phyloP scores from a whole-genome alignment of 2,329 filamentous ascomycete genomes.

The Cercospora sp. region DNA sequence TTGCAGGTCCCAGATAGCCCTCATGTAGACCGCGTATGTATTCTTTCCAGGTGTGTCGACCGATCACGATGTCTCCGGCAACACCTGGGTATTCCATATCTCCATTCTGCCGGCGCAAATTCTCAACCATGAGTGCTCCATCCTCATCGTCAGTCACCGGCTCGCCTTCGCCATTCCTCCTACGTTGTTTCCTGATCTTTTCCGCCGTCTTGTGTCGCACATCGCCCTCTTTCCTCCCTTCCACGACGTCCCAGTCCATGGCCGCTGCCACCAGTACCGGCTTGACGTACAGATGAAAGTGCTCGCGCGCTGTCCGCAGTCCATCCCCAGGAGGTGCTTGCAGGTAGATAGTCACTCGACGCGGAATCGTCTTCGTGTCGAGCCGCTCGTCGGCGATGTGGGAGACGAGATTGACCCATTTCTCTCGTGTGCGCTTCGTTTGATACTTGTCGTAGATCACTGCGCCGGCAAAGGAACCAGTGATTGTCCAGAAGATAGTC shows the following conservation, averaged over 20 bases:
- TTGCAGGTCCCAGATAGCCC: slow-evolving; percentile 88
- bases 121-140: slow-evolving; percentile 60
- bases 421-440: slow-evolving; percentile 79
- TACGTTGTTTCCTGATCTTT: slow-evolving; percentile 69
- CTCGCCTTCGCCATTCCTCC: slow-evolving; percentile 58
- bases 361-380: slow-evolving; percentile 70
- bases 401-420: slow-evolving; percentile 83
- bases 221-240: slow-evolving; percentile 90
- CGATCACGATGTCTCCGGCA: slow-evolving; percentile 83
- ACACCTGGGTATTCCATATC: slow-evolving; percentile 71
- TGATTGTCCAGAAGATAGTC: slow-evolving; percentile 88
- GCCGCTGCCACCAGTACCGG: slow-evolving; percentile 86
- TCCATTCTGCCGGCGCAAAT: slow-evolving; percentile 64
- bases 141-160: slow-evolving; percentile 50
- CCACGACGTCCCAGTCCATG: slow-evolving; percentile 93
- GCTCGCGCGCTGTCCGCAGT: slow-evolving; percentile 80
- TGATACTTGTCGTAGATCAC: slow-evolving; percentile 91
- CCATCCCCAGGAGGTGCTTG: slow-evolving; percentile 85
- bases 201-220: slow-evolving; percentile 84
- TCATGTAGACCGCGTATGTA: slow-evolving; percentile 92
- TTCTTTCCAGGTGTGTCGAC: slow-evolving; percentile 94
- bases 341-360: slow-evolving; percentile 83
- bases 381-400: slow-evolving; percentile 79
- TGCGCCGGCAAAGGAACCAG: slow-evolving; percentile 73
- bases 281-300: slow-evolving; percentile 95